A percentile compares a stretch with the other conserved stretches of the same genome.
These are phyloP conservation scores for Blepharisma undulans DNA, from an alignment of 169 alveolate genomes.

Conservation along the genomic window DNA sequence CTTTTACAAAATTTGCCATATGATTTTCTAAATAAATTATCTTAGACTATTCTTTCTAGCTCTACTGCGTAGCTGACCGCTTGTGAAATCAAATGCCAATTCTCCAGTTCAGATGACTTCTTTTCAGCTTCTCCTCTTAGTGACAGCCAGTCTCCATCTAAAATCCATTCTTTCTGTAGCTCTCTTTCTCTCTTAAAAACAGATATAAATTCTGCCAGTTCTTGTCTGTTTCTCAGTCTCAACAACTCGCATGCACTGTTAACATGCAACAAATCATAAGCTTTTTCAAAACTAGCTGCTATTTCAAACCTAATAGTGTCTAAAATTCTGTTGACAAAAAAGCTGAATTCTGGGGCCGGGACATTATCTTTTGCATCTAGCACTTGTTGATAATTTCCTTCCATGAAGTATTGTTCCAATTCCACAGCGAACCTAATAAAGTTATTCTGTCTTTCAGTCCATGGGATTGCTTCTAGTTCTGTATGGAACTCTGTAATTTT, in stretches of 20 bases:
- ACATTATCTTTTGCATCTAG: neutral
- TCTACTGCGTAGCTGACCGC: constrained; percentile 36
- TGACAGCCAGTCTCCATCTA: constrained; percentile 10
- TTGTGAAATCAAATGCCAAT: constrained; percentile 22
- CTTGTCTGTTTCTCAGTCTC: neutral
- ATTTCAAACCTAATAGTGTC: constrained; percentile 43
- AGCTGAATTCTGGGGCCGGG: constrained; percentile 23
- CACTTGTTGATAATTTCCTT: constrained; percentile 55
- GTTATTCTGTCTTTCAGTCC: constrained; percentile 33
- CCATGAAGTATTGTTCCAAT: constrained; percentile 49
- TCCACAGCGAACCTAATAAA: constrained; percentile 44
- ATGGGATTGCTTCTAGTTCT: constrained; percentile 47
- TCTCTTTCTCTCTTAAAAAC: neutral
- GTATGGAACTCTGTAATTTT: constrained; percentile 53
- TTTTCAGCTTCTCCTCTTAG: constrained; percentile 16
- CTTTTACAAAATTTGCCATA: neutral
- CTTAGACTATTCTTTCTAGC: constrained; percentile 39
- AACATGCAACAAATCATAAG: constrained; percentile 12
- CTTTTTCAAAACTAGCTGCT: constrained; percentile 36
- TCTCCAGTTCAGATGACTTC: constrained; percentile 14
- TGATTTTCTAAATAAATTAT: neutral
- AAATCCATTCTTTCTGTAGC: neutral
- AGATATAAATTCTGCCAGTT: neutral
- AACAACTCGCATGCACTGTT: constrained; percentile 20
- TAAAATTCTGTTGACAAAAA: constrained; percentile 17